phyloP scores from a whole-genome alignment of 2,329 filamentous ascomycete genomes.

The Botrytis porri region DNA sequence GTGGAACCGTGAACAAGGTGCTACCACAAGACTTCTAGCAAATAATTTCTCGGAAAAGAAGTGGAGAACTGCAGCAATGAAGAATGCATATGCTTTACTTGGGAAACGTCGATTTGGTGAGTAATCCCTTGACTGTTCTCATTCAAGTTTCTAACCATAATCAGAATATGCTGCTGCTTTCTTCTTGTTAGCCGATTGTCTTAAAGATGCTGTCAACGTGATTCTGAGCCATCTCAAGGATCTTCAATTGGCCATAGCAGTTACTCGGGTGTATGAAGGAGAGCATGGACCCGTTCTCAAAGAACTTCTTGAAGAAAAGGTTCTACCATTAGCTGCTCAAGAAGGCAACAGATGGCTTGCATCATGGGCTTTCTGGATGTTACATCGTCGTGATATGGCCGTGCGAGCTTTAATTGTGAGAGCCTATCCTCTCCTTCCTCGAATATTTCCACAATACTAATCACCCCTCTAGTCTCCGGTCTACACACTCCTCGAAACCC shows the following conservation, averaged over 20 bases:
- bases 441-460: conserved; percentile 19
- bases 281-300: conserved; percentile 73
- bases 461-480: conserved; percentile 64
- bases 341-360: conserved; percentile 91
- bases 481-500: conserved; percentile 67
- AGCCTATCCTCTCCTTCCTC: conserved; percentile 11
- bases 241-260: conserved; percentile 82
- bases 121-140: conserved; percentile 28
- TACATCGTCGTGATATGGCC: conserved; percentile 76
- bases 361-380: conserved; percentile 93
- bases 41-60: conserved; percentile 86
- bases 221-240: conserved; percentile 86
- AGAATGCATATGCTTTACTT: conserved; percentile 94
- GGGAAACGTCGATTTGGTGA: conserved; percentile 83
- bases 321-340: conserved; percentile 72
- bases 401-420: conserved; percentile 78
- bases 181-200: conserved; percentile 83
- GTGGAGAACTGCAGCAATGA: conserved; percentile 86
- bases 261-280: conserved; percentile 84
- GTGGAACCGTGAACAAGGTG: conserved; percentile 81
- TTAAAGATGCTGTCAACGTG: conserved; percentile 82
- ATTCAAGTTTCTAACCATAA: conserved; percentile 20
- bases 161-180: conserved; percentile 91
- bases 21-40: conserved; percentile 75
- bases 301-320: conserved; percentile 72